These are phyloP conservation scores for Vitis hybrid DNA, from an alignment of 177 flowering plant genomes.

Conservation along the genomic window DNA sequence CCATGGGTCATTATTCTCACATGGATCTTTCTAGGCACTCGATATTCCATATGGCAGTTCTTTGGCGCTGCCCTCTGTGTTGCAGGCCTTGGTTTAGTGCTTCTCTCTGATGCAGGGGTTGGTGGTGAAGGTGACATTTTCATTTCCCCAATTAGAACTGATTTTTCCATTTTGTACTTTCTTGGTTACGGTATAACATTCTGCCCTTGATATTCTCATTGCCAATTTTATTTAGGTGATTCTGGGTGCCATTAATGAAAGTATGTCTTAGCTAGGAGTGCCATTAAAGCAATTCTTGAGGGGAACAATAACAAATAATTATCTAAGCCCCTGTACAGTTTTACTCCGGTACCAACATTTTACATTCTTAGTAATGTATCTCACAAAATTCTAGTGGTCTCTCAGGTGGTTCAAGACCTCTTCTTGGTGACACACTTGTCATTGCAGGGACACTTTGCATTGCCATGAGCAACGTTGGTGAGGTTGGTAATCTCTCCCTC, in stretches of 20 bases:
- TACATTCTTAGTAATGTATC: too few species aligned
- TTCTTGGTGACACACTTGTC: conserved; percentile 76
- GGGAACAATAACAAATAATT: too few species aligned
- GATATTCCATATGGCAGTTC: conserved; percentile 65
- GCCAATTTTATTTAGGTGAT: too few species aligned
- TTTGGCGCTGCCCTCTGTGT: conserved; percentile 63
- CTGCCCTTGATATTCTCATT: background rate
- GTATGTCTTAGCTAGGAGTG: too few species aligned
- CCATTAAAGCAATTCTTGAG: too few species aligned
- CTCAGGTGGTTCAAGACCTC: conserved; percentile 70
- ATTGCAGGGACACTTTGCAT: conserved; percentile 63
- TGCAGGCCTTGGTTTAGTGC: conserved; percentile 64
- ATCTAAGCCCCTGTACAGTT: too few species aligned
- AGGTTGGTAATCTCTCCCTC: conserved; percentile 40
- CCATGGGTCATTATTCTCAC: conserved; percentile 81
- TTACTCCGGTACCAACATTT: too few species aligned
- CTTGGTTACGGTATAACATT: background rate
- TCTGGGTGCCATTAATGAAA: too few species aligned
- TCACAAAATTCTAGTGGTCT: background rate
- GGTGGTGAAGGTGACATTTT: conserved; percentile 59
- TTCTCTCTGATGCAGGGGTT: conserved; percentile 71
- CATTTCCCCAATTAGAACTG: background rate
- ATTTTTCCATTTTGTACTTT: background rate
- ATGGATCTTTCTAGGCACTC: conserved; percentile 60
- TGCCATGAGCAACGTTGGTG: conserved; percentile 75